Evolutionary conservation across 2,329 filamentous ascomycete species (phyloP), one percentile per base, ranked within the genome.

Genomic region (Pseudocercospora fijiensis): DNA sequence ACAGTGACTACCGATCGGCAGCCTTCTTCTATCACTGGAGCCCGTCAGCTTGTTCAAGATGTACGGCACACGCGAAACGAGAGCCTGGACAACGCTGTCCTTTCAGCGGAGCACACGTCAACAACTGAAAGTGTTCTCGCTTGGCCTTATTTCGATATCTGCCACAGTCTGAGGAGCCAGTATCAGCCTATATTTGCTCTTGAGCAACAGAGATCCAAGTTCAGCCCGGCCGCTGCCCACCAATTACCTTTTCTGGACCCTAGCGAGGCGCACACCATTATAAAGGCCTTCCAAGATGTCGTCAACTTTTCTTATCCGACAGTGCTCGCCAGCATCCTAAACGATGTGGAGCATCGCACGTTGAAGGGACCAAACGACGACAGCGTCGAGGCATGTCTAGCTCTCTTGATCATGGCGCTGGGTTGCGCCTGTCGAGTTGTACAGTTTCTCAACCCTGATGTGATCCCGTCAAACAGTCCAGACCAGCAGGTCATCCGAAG

Each of bases 81-180:
- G 13, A 65, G 60, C 57, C 57, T 65, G 13, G 60, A 65, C 20
- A 65, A 65, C 55, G 63, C 63, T 4, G 33, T 60, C 1, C 41
- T 65, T n/a, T 63, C 63, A 16, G 51, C 63, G n/a, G 56, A 62
- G n/a, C 63, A 65, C 30, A 60, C 60, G 1, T 65, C 63, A 8
- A 65, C 63, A 1, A 65, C 63, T 7, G 63, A 65, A 22, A 59
- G 60, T 4, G 63, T 65, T 11, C 63, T 65, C 3, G 63, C 63
- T 1, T 65, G 63, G 63, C 56, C 49, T 2, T 62, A 63, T 45
- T 63, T 65, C 11, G 60, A 65, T 28, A 57, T 59, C 28, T 65
- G 59, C 13, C 60, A 57, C 7, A 53, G 41, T 26, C 33, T 65
- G 8, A 57, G 63, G 9, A 51, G 28, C 22, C 56, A 63, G 18